Evolutionary conservation across 2,329 filamentous ascomycete genomes (phyloP), one percentile per base, ranked within the genome.

Genomic region (Trichoderma sp.): DNA sequence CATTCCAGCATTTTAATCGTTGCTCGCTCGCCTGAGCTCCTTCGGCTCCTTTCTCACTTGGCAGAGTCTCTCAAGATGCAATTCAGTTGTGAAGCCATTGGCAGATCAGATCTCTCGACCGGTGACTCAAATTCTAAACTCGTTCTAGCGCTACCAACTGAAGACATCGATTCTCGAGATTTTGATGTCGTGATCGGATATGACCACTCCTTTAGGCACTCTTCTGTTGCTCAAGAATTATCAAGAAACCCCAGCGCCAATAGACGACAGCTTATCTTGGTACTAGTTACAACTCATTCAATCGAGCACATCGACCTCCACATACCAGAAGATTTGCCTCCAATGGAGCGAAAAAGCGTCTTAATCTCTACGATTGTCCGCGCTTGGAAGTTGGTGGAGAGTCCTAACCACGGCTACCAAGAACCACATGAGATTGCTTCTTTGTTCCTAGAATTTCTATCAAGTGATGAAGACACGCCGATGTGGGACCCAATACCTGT

Each of bases 251-350:
- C 68, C 21, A 63, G 58, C 21, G 59, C 39, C 55, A 65, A 30
- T 10, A 78, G 76, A 68, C 75, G 76, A 51, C 84, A 84, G 0
- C 73, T 86, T n/a, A 76, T 86, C 1, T 73, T 89, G 66, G 78
- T 79, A 0, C 79, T 89, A 5, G 82, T 85, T 5, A 83, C 81
- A 6, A 82, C 80, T 2, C 82, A 84, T 71, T 85, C 86, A 1
- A 81, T 88, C 46, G 86, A 89, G 74, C 87, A 89, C 69, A 80
- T 88, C 52, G 83, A 84, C 68, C 76, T 84, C 59, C 79, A 82
- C 18, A 77, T 87, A 30, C 78, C 79, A 1, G 71, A 73, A 7
- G 58, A 76, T 5, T 69, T 79, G 18, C 75, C 79, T 2, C 70
- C 75, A 0, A 67, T 86, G 6, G 84, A 87, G 71, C 81, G 83